Evolutionary conservation across 371 early-diverging fungal genomes (phyloP).

Genomic region (Rhizopus arrhizus): DNA sequence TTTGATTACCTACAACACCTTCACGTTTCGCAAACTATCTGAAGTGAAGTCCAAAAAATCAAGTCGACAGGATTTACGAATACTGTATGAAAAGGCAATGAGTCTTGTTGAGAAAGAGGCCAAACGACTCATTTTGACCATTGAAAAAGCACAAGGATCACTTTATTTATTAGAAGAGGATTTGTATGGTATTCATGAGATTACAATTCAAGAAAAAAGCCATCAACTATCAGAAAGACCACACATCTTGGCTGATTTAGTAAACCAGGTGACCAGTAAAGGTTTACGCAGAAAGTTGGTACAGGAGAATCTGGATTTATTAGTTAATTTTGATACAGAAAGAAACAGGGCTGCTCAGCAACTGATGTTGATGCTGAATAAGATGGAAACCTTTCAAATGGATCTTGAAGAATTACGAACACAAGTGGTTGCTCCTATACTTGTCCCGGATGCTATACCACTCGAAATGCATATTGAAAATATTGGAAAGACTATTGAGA

Average conservation of each 20-base stretch:
- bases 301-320: constrained; percentile 43
- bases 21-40: constrained; percentile 39
- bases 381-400: constrained; percentile 52
- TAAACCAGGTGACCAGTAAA: constrained; percentile 39
- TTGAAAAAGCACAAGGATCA: constrained; percentile 36
- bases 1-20: constrained; percentile 52
- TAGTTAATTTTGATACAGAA: constrained; percentile 38
- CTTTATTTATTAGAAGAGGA: constrained; percentile 43
- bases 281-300: constrained; percentile 33
- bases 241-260: constrained; percentile 37
- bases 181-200: constrained; percentile 45
- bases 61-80: constrained; percentile 40
- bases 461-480: constrained; percentile 54
- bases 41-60: constrained; percentile 35
- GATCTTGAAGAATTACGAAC: constrained; percentile 53
- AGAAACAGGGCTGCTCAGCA: constrained; percentile 38
- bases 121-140: constrained; percentile 37
- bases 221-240: constrained; percentile 40
- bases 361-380: constrained; percentile 40
- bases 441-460: constrained; percentile 42
- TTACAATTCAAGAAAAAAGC: constrained; percentile 40
- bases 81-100: constrained; percentile 49
- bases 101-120: constrained; percentile 46
- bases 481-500: constrained; percentile 47
- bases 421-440: constrained; percentile 45